Conservation (phyloP, 805 yeast genomes). For the Ogataea saltuana region DNA sequence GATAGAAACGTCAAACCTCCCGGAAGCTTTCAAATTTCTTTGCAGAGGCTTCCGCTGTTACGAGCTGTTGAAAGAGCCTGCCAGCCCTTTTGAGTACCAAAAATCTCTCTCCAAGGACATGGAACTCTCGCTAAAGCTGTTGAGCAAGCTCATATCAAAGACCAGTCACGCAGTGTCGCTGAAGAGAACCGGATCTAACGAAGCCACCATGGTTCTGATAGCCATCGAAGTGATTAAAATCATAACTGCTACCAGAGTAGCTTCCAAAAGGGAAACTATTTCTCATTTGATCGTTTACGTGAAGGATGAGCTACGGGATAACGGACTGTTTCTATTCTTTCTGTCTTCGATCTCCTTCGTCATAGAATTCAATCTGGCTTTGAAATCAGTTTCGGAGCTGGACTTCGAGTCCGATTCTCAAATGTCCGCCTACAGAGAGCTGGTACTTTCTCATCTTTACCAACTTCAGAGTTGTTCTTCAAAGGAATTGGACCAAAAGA, state of each 20-base stretch:
- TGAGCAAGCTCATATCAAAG: constrained; percentile 23
- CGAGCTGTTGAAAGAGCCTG: constrained; percentile 5
- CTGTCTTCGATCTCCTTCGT: constrained; percentile 30
- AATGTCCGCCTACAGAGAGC: constrained; percentile 10
- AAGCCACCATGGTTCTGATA: constrained; percentile 22
- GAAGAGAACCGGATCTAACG: constrained; percentile 18
- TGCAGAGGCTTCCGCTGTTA: constrained; percentile 23
- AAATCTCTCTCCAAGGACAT: constrained; percentile 11
- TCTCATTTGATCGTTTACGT: constrained; percentile 26
- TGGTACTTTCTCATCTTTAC: constrained; percentile 29
- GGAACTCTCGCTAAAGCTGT: constrained; percentile 18
- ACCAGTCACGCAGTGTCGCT: constrained; percentile 16
- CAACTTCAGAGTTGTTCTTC: constrained; percentile 23
- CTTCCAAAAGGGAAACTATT: constrained; percentile 26
- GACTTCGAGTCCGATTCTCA: constrained; percentile 19
- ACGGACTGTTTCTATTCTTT: constrained; percentile 34
- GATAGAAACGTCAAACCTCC: constrained; percentile 21
- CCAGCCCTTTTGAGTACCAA: constrained; percentile 12
- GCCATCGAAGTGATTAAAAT: constrained; percentile 24
- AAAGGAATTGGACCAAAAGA: constrained; percentile 10
- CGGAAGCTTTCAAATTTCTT: constrained; percentile 22
- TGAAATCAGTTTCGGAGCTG: constrained; percentile 21
- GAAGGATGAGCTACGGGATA: constrained; percentile 28
- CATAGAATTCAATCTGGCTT: constrained; percentile 27
- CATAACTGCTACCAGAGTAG: constrained; percentile 24